These are phyloP conservation scores for Boletus reticulatus DNA, from an alignment of 768 basidiomycete genomes.

Conservation along the genomic window DNA sequence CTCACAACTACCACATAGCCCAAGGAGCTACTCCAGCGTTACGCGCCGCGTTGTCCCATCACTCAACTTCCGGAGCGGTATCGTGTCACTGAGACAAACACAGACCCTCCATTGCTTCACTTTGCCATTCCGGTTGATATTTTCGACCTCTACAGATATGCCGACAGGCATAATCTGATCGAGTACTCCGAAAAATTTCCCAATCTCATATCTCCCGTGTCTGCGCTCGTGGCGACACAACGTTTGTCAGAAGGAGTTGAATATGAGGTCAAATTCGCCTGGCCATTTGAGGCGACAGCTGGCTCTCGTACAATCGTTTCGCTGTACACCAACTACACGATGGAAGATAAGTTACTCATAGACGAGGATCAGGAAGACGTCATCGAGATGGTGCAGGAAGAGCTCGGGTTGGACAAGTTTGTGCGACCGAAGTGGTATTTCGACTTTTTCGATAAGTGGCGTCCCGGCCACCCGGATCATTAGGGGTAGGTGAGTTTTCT, in stretches of 20 bases:
- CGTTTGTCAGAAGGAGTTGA: neutral
- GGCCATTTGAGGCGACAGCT: neutral
- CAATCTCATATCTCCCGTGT: neutral
- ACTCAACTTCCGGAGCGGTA: too few relatives aligned
- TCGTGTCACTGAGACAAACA: too few relatives aligned
- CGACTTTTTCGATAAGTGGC: too few relatives aligned
- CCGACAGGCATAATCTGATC: neutral
- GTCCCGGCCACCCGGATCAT: too few relatives aligned
- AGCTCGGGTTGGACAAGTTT: neutral
- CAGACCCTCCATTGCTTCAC: too few relatives aligned
- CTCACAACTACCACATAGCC: too few relatives aligned
- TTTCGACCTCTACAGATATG: neutral
- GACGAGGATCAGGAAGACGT: neutral
- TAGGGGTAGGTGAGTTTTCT: too few relatives aligned
- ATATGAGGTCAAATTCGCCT: neutral
- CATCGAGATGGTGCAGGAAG: neutral
- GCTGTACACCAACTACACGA: neutral
- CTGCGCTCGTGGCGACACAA: neutral
- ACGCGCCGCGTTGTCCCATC: too few relatives aligned
- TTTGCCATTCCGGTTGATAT: neutral
- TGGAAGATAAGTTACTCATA: neutral
- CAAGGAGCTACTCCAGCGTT: too few relatives aligned
- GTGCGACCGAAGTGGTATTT: neutral
- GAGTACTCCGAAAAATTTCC: neutral
- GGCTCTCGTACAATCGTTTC: neutral